phyloP scores from a whole-genome alignment of 805 yeast species.

The Schwanniomyces yamadae region DNA sequence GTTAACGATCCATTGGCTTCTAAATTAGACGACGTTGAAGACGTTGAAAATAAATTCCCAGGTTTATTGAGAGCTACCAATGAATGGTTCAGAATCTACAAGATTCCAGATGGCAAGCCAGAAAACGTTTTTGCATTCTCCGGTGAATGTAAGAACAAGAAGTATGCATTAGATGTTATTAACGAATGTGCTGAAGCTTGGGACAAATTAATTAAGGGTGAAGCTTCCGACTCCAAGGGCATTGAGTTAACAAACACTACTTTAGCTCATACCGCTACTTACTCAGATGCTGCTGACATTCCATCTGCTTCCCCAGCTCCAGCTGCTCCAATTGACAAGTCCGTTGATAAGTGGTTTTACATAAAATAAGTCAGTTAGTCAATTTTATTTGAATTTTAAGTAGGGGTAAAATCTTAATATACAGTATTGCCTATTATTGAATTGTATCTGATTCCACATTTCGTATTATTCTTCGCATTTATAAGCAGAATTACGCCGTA shows the following conservation, averaged over 20 bases:
- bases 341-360: slow-evolving; percentile 98
- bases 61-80: slow-evolving; percentile 67
- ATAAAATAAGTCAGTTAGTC: no score
- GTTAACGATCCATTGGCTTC: slow-evolving; percentile 62
- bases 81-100: slow-evolving; percentile 82
- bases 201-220: slow-evolving; percentile 54
- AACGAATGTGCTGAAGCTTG: slow-evolving; percentile 69
- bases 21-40: slow-evolving; percentile 60
- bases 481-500: no score
- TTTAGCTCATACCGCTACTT: slow-evolving; percentile 54
- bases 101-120: slow-evolving; percentile 79
- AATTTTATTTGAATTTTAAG: no score
- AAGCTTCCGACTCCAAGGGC: slow-evolving; percentile 43
- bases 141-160: slow-evolving; percentile 60
- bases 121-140: slow-evolving; percentile 71
- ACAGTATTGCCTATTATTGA: no score
- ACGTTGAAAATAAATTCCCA: slow-evolving; percentile 67
- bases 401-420: no score
- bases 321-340: slow-evolving; percentile 94
- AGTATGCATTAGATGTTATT: slow-evolving; percentile 59
- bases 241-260: slow-evolving; percentile 78
- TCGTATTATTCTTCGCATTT: no score
- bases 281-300: slow-evolving; percentile 46
- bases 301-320: slow-evolving; percentile 73
- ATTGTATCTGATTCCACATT: no score